phyloP scores from a whole-genome alignment of 2,329 filamentous ascomycete species.

The Penicillium vulpinum region DNA sequence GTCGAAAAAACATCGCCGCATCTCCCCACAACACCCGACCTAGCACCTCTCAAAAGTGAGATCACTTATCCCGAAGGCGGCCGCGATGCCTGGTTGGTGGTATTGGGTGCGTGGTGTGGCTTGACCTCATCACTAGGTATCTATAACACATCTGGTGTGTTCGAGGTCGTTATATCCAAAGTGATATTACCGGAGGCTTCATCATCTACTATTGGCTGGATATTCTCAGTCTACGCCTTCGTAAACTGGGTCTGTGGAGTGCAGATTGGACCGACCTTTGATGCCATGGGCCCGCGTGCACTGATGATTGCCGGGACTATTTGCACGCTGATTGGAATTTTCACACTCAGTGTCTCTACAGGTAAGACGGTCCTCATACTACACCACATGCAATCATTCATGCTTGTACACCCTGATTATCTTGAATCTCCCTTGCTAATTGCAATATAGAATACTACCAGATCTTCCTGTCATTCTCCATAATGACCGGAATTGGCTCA shows the following conservation, averaged over 20 bases:
- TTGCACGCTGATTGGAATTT: not conserved
- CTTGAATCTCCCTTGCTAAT: not conserved
- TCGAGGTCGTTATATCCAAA: conserved; percentile 19
- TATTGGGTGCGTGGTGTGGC: conserved; percentile 33
- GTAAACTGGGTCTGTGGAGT: not conserved
- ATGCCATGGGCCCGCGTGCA: not conserved
- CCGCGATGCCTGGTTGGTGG: conserved; percentile 9
- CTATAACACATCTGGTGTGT: conserved; percentile 20
- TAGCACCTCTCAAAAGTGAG: not conserved
- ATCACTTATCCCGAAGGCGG: not conserved
- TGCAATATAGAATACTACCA: not conserved
- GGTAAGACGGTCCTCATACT: not conserved
- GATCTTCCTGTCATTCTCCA: not conserved
- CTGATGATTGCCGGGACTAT: not conserved
- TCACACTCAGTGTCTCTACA: not conserved
- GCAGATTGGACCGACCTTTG: not conserved
- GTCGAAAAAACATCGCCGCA: not conserved
- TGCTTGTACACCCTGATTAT: too few relatives aligned
- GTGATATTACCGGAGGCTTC: conserved; percentile 11
- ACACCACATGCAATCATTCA: not conserved
- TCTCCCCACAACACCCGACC: not conserved
- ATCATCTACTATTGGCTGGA: not conserved
- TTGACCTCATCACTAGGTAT: conserved; percentile 13
- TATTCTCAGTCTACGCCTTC: not conserved
- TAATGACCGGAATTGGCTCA: not conserved